Evolutionary conservation across 2,329 filamentous ascomycete genomes (phyloP), one percentile per base, ranked within the genome.

Genomic region (Zymoseptoria crescenta): DNA sequence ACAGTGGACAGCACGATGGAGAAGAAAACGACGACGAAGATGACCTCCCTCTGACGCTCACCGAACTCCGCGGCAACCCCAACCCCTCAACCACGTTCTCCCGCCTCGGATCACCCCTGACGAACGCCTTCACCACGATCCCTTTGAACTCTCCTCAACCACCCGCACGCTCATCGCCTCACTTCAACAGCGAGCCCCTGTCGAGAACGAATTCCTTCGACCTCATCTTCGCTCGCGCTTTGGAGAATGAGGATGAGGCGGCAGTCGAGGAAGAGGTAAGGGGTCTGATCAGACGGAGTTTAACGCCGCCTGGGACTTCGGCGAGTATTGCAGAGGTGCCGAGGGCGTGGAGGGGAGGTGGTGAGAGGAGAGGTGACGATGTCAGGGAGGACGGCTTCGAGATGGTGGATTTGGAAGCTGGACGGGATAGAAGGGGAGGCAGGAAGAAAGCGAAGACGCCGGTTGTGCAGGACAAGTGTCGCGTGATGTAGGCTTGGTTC

Each of bases 281-380:
- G 7, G 35, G 35, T n/a, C 16, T 45, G 35, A 45, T 45, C 7
- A 13, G 35, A 4, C 35, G 35, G 16, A 45, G 35, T n/a, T 5
- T 45, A 13, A 16, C 35, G 35, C 35, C 35, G 35, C 35, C 77
- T n/a, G 35, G 16, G 13, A 16, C 35, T 13, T 45, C 35, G 35
- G n/a, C 35, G 35, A 45, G 35, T 45, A 45, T 45, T 45, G 35
- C 13, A 2, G 35, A 45, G 35, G 10, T 45, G 13, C 35, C 35
- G 35, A 45, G 35, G 35, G 35, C 35, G 35, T 45, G 35, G 35
- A 45, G 35, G 35, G 16, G n/a, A 16, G 35, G 35, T 13, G 35
- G 16, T 16, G 35, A 16, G 35, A n/a, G 35, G n/a, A 24, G 4
- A 24, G 24, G 4, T 24, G 24, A 24, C 24, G 35, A 45, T 45